Evolutionary conservation across 2,329 filamentous ascomycete species (phyloP), one percentile per base, ranked within the genome.

Genomic region (Aspergillus cejpii): DNA sequence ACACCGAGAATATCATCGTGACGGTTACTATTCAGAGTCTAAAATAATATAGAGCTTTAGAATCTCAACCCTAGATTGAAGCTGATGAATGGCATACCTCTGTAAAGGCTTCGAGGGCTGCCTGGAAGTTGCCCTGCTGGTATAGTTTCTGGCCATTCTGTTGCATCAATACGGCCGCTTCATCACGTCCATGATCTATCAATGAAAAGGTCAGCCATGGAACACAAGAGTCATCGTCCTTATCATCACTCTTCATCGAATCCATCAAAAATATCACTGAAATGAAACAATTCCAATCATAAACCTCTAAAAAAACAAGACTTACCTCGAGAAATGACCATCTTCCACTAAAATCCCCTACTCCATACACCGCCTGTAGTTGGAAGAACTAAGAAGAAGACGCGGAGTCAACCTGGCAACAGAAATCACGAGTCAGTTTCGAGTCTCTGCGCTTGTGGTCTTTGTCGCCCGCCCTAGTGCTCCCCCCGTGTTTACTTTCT

Each of bases 61-160:
- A 11, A 46, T 39, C 34, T n/a, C n/a, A n/a, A n/a, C n/a, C n/a
- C 43, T 37, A 41, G 39, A 28, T 45, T 37, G 37, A 38, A 41
- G 15, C n/a, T 20, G 24, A 23, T 36, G 41, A 47, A 44, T 33
- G n/a, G n/a, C n/a, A n/a, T 61, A 71, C 70, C 56, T 69, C 55
- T 15, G 58, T 61, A 46, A 73, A 71, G 17, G 61, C 64, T 27
- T 67, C 56, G 19, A 76, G 48, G 3, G 74, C 74, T 39, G 62
- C 65, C 20, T 59, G 44, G 47, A 70, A 74, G 37, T 74, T 64
- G 40, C 68, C 65, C 19, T 63, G 56, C 24, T 66, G 66, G 52
- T 74, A 75, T 26, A 68, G 61, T 24, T 63, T 57, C 44, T 70
- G 68, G 19, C 70, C 74, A 47, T 65, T 56, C 38, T 62, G 59